Conservation (phyloP, 2,329 filamentous ascomycete species). For the Penicillium freii region DNA sequence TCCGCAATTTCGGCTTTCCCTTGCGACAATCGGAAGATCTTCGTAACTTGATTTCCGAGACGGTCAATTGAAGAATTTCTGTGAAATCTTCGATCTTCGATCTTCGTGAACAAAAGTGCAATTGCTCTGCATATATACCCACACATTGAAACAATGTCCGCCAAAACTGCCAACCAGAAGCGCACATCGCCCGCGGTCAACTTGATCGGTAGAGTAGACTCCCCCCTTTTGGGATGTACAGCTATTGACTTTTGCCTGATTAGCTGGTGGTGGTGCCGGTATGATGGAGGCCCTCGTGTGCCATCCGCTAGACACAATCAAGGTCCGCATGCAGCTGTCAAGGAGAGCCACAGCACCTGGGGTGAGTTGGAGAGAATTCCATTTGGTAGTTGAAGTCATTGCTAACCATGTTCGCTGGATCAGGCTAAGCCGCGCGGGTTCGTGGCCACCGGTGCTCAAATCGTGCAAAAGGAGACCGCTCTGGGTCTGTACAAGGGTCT, state of each 20-base stretch:
- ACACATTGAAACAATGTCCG: conserved; percentile 51
- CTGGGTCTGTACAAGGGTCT: conserved; percentile 95
- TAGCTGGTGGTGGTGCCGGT: conserved; percentile 92
- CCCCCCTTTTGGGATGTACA: conserved; percentile 8
- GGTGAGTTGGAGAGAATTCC: conserved; percentile 45
- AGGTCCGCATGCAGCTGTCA: conserved; percentile 99
- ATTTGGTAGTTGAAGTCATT: neutral
- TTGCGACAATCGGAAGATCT: conserved; percentile 15
- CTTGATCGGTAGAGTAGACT: conserved; percentile 68
- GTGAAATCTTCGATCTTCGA: neutral
- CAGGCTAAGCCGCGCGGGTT: conserved; percentile 79
- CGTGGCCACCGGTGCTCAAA: conserved; percentile 78
- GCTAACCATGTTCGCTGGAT: conserved; percentile 11
- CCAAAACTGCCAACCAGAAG: conserved; percentile 61
- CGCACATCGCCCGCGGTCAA: conserved; percentile 85
- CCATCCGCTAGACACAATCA: conserved; percentile 97
- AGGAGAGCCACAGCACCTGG: conserved; percentile 78
- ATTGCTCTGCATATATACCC: neutral
- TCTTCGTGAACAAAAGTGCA: conserved; percentile 7
- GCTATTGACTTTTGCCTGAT: conserved; percentile 17
- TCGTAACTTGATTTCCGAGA: conserved; percentile 4
- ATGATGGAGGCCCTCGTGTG: conserved; percentile 99
- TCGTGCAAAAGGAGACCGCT: conserved; percentile 85
- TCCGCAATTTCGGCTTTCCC: conserved; percentile 32
- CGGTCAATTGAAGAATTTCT: neutral